Evolutionary conservation across 2,329 filamentous ascomycete genomes (phyloP).

Genomic region (Pseudogymnoascus destructans): DNA sequence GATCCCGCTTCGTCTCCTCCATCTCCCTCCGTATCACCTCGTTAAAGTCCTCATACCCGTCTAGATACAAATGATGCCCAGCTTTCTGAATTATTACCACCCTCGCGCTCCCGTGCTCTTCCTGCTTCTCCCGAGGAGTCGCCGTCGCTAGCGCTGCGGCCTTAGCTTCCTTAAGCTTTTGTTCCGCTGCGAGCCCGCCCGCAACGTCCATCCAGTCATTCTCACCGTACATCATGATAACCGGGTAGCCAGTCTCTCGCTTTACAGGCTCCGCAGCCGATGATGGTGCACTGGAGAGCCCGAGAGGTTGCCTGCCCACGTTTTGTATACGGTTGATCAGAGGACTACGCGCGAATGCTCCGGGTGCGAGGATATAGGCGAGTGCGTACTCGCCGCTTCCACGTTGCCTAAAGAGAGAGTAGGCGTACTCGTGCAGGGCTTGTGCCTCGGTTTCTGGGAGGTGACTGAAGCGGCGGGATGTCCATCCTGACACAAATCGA

Average conservation of each 20-base stretch:
- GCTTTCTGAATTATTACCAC: constrained; percentile 65
- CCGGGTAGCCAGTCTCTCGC: constrained; percentile 52
- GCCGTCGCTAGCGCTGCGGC: constrained; percentile 45
- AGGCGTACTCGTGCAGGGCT: constrained; percentile 83
- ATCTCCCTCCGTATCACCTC: constrained; percentile 51
- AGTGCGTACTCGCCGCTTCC: constrained; percentile 91
- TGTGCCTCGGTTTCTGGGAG: constrained; percentile 68
- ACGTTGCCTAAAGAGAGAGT: constrained; percentile 82
- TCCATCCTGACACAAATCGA: constrained; percentile 89
- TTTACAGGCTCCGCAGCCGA: not conserved
- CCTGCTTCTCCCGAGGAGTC: constrained; percentile 51
- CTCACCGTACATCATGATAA: constrained; percentile 93
- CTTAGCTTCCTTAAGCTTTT: constrained; percentile 61
- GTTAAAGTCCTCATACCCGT: constrained; percentile 60
- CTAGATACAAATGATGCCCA: constrained; percentile 60
- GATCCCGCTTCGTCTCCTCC: constrained; percentile 34
- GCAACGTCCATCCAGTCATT: constrained; percentile 98
- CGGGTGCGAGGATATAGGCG: constrained; percentile 83
- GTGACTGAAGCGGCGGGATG: constrained; percentile 80
- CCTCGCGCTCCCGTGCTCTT: constrained; percentile 69
- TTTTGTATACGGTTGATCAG: constrained; percentile 77
- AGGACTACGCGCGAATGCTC: constrained; percentile 79
- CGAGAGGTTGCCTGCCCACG: constrained; percentile 58
- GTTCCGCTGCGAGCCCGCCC: constrained; percentile 66
- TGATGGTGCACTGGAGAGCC: constrained; percentile 7